Conservation (phyloP, 306 rosid species). For the Cucurbita pepo region DNA sequence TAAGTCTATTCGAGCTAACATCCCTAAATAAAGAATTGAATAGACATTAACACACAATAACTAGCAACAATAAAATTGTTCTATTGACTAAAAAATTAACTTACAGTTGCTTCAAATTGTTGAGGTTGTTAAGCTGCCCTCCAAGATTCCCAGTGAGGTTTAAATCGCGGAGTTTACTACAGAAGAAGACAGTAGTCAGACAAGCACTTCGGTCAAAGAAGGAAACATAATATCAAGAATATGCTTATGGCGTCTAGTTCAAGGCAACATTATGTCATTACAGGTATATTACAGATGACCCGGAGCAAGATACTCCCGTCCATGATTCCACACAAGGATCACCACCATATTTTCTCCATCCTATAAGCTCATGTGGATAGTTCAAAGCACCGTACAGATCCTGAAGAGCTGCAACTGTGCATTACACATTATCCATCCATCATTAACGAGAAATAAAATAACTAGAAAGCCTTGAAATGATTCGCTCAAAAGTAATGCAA, state of each 20-base stretch:
- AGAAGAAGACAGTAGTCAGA: background rate
- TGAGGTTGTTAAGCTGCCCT: constrained; percentile 39
- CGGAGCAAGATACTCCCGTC: constrained; percentile 73
- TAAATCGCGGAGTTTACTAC: constrained; percentile 63
- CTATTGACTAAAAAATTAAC: background rate
- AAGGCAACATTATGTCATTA: constrained; percentile 7
- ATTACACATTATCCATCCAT: background rate
- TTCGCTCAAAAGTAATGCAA: background rate
- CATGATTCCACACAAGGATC: constrained; percentile 88
- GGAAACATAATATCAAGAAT: too few relatives aligned
- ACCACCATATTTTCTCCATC: constrained; percentile 44
- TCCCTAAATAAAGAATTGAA: constrained; percentile 31
- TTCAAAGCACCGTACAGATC: constrained; percentile 49
- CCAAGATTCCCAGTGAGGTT: constrained; percentile 70
- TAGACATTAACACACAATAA: background rate
- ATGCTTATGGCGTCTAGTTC: too few relatives aligned
- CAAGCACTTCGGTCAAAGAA: background rate
- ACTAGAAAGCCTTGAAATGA: background rate
- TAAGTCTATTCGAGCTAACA: constrained; percentile 54
- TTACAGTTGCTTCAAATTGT: constrained; percentile 58
- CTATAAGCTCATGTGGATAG: constrained; percentile 32
- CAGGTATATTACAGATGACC: constrained; percentile 69
- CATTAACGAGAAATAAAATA: background rate
- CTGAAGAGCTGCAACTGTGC: constrained; percentile 51
- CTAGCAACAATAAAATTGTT: background rate